Base-by-base conservation (phyloP, 2,329 filamentous ascomycete species). In the Daldinia sp. region DNA sequence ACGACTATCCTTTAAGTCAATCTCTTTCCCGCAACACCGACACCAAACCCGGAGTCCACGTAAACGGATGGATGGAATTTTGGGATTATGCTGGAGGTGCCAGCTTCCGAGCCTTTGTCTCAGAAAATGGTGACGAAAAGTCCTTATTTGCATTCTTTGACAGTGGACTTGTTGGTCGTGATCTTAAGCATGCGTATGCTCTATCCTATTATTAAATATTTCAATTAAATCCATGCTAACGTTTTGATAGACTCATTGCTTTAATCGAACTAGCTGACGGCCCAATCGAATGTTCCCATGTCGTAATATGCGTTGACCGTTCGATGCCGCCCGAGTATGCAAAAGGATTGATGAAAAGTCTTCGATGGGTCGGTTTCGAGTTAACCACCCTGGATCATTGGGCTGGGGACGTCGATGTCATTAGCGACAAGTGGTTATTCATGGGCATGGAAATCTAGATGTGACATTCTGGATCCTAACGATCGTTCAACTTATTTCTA, bases 301-400 rank as follows among this genome's bases (percentile, higher is more conserved):
- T 97, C 65, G 87, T 96, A 66, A 87, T 93, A 71, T 94, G 92
- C 77, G 84, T 96, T 66, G 92, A 94, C 76, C 90, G 93, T 67
- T 81, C 82, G 45, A 86, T 90, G 66, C 83, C 86, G 35, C 78
- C 83, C 23, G 80, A 84, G 61, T 87, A 91, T 65, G 81, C 85
- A 60, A 86, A 89, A 70, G 82, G 88, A 61, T 82, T 94, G 70
- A 87, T 90, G 73, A 92, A 90, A 77, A 94, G 93, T 72, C 85
- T 97, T 52, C 91, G 93, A 76, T 97, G 94, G 94, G 94, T 96
- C 68, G 94, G 94, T 57, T 97, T 97, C 74, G 91, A 92, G 74
- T 85, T 94, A 69, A 88, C 87, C 50, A 94, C 91, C 21, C 83
- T 97, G 41, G 89, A 93, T 70, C 85, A 87, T 70, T 97, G 93